Conservation (phyloP, 805 yeast species). For the Maudiozyma pseudohumilis region DNA sequence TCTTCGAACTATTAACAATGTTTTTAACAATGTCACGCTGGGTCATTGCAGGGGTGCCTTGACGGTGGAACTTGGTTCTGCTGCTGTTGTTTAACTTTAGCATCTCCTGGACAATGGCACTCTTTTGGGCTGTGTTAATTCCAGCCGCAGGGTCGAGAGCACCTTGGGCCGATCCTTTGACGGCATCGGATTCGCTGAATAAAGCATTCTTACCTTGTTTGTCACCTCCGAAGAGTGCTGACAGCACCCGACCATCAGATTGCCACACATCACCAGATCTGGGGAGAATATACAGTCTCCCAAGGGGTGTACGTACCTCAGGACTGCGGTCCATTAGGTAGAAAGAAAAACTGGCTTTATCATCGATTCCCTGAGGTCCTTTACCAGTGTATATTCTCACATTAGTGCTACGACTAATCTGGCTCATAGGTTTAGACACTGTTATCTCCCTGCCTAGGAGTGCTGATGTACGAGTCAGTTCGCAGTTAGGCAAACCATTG, state of each 20-base stretch:
- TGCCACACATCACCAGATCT: constrained; percentile 25
- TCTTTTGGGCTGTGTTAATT: constrained; percentile 1
- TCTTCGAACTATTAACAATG: constrained; percentile 4
- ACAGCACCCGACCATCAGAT: constrained; percentile 24
- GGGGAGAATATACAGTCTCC: constrained; percentile 20
- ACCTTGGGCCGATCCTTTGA: neutral
- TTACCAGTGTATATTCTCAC: constrained; percentile 23
- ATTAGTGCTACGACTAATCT: constrained; percentile 12
- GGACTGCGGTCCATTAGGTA: constrained; percentile 15
- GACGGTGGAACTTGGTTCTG: constrained; percentile 13
- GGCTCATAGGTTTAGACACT: constrained; percentile 8
- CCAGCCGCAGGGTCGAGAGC: too few relatives aligned
- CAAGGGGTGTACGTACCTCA: constrained; percentile 8
- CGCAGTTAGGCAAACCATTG: constrained; percentile 12
- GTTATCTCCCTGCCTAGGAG: constrained; percentile 13
- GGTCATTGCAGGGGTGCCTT: neutral
- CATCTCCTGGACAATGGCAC: constrained; percentile 10
- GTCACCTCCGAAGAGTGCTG: constrained; percentile 23
- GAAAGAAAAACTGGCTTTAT: constrained; percentile 21
- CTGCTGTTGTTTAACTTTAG: constrained; percentile 11
- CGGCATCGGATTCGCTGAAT: neutral
- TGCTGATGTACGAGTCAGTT: constrained; percentile 18
- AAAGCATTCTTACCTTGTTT: neutral
- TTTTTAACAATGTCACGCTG: constrained; percentile 2
- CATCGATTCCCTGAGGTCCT: constrained; percentile 26